phyloP scores from a whole-genome alignment of 1,139 yeast genomes.

The Yamadazyma siamensis region DNA sequence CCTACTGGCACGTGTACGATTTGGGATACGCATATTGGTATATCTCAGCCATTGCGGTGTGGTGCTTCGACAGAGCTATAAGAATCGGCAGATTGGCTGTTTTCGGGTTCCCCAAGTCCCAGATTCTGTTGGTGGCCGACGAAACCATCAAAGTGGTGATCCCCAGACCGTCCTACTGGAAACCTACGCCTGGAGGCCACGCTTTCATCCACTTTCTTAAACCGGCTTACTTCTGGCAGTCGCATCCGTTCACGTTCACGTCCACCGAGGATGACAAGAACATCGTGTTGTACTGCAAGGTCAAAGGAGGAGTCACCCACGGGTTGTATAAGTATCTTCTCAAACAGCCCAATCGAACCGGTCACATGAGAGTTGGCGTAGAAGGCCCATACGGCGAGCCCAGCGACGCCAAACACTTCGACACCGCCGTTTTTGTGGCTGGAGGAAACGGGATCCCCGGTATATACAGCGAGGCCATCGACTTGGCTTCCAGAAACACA shows the following conservation, averaged over 20 bases:
- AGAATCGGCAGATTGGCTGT: conserved; percentile 30
- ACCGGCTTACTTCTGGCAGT: conserved; percentile 38
- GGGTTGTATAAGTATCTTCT: conserved; percentile 28
- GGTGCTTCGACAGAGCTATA: conserved; percentile 41
- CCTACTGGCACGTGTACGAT: conserved; percentile 39
- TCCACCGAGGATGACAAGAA: conserved; percentile 18
- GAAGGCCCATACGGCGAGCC: conserved; percentile 44
- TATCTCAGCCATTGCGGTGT: conserved; percentile 38
- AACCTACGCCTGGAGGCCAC: conserved; percentile 47
- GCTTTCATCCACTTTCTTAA: conserved; percentile 47
- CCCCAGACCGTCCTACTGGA: conserved; percentile 42
- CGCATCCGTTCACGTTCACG: conserved; percentile 42
- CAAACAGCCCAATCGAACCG: conserved; percentile 21
- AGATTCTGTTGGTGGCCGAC: conserved; percentile 28
- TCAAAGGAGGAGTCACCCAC: conserved; percentile 39
- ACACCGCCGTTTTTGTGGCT: conserved; percentile 35
- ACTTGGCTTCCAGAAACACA: conserved; percentile 18
- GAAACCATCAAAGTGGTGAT: conserved; percentile 40
- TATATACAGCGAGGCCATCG: conserved; percentile 35
- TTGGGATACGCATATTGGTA: conserved; percentile 40
- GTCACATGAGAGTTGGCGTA: conserved; percentile 29
- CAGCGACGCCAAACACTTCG: conserved; percentile 25
- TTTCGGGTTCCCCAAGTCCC: conserved; percentile 40
- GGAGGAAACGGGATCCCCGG: conserved; percentile 47
- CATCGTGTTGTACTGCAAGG: conserved; percentile 29